A percentile compares a stretch with the other conserved stretches of the same genome.
Evolutionary conservation across 116 monocot species (phyloP).

Genomic region (Phalaenopsis hybrid): DNA sequence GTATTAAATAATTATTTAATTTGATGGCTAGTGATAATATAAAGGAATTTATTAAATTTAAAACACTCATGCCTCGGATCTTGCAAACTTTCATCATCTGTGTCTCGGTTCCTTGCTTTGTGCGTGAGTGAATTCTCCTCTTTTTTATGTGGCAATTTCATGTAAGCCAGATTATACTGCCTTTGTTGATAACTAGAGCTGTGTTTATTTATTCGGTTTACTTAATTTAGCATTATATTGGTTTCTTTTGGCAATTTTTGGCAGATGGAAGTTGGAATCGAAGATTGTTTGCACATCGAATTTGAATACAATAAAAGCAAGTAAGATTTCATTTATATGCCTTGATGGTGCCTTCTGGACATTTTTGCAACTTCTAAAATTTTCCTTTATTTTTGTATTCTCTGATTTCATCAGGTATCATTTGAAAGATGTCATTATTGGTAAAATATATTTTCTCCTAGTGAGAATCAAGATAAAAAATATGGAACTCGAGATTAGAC

Average conservation of each 20-base stretch:
- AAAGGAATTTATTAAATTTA: no score
- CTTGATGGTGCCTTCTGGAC: not conserved
- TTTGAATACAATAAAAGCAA: slow-evolving; percentile 99
- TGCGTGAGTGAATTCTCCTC: no score
- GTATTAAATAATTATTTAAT: no score
- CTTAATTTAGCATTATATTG: not conserved
- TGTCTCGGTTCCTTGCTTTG: no score
- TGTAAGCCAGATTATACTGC: no score
- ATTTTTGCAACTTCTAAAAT: not conserved
- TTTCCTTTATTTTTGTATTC: not conserved
- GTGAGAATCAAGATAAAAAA: slow-evolving; percentile 99
- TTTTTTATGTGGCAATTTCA: no score
- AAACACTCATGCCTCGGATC: no score
- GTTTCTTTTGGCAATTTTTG: slow-evolving; percentile 8
- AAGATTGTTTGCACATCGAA: slow-evolving; percentile 97
- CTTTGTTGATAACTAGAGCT: not conserved
- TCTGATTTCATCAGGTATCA: slow-evolving; percentile 69
- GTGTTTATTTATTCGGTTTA: not conserved
- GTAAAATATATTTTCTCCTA: slow-evolving; percentile 95
- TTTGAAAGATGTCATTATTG: slow-evolving; percentile 92
- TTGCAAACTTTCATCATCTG: no score
- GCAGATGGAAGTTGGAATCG: slow-evolving; percentile 99
- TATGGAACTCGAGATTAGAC: slow-evolving; percentile 96
- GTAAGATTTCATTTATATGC: slow-evolving; percentile 30
- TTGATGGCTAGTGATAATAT: no score